Conservation (phyloP, 176 grass and related monocot species). For the Oryza nivara region DNA sequence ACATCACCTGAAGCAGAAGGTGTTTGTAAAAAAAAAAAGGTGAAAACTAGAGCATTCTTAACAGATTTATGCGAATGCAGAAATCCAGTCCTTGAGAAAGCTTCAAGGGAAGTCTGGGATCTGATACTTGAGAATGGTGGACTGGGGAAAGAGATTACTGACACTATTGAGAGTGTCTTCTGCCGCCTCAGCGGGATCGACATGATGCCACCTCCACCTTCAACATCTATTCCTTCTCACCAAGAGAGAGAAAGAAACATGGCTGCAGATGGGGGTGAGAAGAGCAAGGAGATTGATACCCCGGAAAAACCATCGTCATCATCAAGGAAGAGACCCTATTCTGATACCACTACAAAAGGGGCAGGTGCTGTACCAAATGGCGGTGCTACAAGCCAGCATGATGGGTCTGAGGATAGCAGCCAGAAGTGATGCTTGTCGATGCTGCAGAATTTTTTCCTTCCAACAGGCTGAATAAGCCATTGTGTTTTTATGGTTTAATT, state of each 20-base stretch:
- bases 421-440: constrained; percentile 22
- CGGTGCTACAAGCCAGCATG: constrained; percentile 16
- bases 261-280: constrained; percentile 45
- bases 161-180: constrained; percentile 89
- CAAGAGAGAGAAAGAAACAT: constrained; percentile 44
- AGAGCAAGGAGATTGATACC: constrained; percentile 41
- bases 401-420: constrained; percentile 48
- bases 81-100: constrained; percentile 94
- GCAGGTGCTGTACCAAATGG: constrained; percentile 44
- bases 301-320: constrained; percentile 36
- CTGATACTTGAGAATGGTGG: constrained; percentile 72
- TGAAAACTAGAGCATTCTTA: neutral
- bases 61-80: constrained; percentile 52
- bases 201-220: constrained; percentile 39
- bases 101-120: constrained; percentile 90
- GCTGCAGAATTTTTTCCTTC: constrained; percentile 24
- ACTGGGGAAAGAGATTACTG: constrained; percentile 83
- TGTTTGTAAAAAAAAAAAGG: neutral
- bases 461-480: constrained; percentile 22
- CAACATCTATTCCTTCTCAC: constrained; percentile 18
- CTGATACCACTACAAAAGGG: constrained; percentile 40
- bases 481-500: constrained; percentile 12
- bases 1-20: neutral
- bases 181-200: constrained; percentile 59
- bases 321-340: constrained; percentile 62